phyloP scores from a whole-genome alignment of 257 asterid genomes.

The Penstemon eatonii region DNA sequence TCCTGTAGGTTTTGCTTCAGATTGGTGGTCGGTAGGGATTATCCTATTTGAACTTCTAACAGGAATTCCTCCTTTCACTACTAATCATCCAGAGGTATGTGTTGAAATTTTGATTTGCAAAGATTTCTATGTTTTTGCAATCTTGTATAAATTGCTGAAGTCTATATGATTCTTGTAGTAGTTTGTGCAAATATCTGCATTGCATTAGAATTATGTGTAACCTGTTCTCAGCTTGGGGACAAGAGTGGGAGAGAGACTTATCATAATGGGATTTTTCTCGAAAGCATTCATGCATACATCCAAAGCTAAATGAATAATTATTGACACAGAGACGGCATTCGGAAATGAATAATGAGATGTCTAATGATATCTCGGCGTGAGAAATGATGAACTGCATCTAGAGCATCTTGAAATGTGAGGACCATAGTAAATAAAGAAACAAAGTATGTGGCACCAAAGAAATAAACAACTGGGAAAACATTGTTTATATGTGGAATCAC shows the following conservation, averaged over 20 bases:
- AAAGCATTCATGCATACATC: conserved; percentile 11
- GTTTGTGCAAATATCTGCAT: conserved; percentile 11
- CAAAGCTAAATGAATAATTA: neutral
- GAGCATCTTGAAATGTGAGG: conserved; percentile 21
- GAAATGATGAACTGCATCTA: conserved; percentile 5
- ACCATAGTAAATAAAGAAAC: neutral
- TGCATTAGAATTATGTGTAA: neutral
- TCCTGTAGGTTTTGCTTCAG: conserved; percentile 76
- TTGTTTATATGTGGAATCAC: no score
- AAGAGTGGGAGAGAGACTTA: conserved; percentile 6
- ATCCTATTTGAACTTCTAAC: conserved; percentile 77
- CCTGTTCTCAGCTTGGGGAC: conserved; percentile 12
- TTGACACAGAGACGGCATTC: conserved; percentile 3
- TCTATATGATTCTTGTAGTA: conserved; percentile 14
- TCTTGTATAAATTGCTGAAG: conserved; percentile 20
- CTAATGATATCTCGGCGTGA: neutral
- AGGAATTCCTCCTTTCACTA: conserved; percentile 81
- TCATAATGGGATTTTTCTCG: neutral
- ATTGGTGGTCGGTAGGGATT: conserved; percentile 98
- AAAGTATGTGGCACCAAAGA: conserved; percentile 12
- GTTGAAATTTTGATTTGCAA: conserved; percentile 15
- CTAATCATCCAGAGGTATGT: conserved; percentile 85
- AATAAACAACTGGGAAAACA: neutral
- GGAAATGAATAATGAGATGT: conserved; percentile 5
- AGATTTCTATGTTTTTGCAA: conserved; percentile 21